Base-by-base conservation (phyloP, 2,329 filamentous ascomycete species). In the Xylariaceae sp. region DNA sequence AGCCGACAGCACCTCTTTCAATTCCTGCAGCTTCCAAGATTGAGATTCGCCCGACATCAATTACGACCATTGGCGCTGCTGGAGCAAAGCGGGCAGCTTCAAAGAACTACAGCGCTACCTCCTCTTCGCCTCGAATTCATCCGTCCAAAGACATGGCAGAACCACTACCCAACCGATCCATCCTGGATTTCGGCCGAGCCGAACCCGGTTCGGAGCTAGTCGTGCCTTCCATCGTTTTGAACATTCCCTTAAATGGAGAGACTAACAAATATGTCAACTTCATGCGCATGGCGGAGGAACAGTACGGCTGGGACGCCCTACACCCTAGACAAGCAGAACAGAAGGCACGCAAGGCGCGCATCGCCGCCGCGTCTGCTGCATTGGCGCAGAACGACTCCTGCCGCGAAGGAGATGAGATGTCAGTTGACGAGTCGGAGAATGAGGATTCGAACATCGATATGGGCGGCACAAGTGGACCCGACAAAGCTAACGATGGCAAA, bases 201-300 rank as follows among this genome's bases (percentile, higher is more conserved):
- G 78, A 80, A 55, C 82, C 81, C 2, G 84, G 83, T 35, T 81
- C 85, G 52, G 85, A 88, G 64, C 73, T 77, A 2, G 74, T 78
- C 59, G 84, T 83, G 2, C 92, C 86, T 47, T 96, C 86, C 3
- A 96, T 99, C 63, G 83, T 95, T 56, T 82, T 99, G 15, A 87
- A 89, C 57, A 87, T 99, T 59, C 86, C 89, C 0, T 81, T 99
- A 45, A 84, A 88, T 4, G 90, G 91, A 47, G 86, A 90, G 67
- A 88, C 85, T 42, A 96, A 96, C 73, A 91, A 93, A 66, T 93
- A 95, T 62, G 86, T 99, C 75, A 97, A 97, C 73, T 97, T 97
- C 66, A 92, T 93, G 69, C 90, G 91, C 50, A 81, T 97, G 74
- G 94, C 95, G 9, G 91, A 96, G 74, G 92, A 95, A 64, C 89